phyloP scores from a whole-genome alignment of 129 eudicot genomes.

The carrot (Daucus carota) region DH1_v3.0 NC_030381.2:49914001-49914500 shows the following conservation, averaged over 20 bases:
- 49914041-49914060: not conserved
- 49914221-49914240: constrained; percentile 76
- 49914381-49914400: not conserved
- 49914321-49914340: constrained; percentile 1
- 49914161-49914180: constrained; percentile 1
- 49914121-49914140: not conserved
- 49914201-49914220: constrained; percentile 83
- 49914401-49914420: not conserved
- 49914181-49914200: constrained; percentile 65
- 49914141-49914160: not conserved
- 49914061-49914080: not conserved
- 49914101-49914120: not conserved
- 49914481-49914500: not conserved
- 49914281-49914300: constrained; percentile 95
- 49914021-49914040: not conserved
- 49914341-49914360: not conserved
- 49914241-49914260: constrained; percentile 89
- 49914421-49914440: not conserved
- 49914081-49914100: not conserved
- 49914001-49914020: too few species aligned
- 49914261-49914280: constrained; percentile 97
- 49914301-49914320: constrained; percentile 77
- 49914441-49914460: not conserved
- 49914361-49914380: not conserved
- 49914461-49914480: not conserved